These are phyloP conservation scores for Fusarium musae DNA, from an alignment of 2,329 filamentous ascomycete species.

Conservation along the genomic window DNA sequence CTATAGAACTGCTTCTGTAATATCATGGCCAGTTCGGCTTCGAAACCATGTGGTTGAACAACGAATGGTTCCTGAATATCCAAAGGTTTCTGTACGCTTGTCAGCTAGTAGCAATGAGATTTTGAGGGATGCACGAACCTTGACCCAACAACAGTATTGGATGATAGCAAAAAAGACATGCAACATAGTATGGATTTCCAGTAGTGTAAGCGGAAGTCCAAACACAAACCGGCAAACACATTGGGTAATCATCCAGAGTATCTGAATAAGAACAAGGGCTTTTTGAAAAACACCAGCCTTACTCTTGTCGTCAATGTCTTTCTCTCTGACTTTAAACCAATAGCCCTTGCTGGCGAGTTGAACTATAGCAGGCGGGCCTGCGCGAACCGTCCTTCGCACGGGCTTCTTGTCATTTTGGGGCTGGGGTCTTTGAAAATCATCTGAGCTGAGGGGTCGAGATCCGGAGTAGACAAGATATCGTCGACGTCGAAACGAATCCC, in stretches of 20 bases:
- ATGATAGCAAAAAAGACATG: not conserved
- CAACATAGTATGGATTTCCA: not conserved
- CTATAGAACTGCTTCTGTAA: not conserved
- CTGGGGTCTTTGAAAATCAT: not conserved
- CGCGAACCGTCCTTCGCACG: not conserved
- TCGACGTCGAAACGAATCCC: not conserved
- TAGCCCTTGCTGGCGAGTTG: not conserved
- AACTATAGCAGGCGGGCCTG: not conserved
- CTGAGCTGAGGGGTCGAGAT: not conserved
- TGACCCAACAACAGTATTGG: not conserved
- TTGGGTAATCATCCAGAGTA: not conserved
- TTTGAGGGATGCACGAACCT: accelerated
- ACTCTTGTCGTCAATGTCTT: not conserved
- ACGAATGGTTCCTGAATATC: not conserved
- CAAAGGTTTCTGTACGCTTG: not conserved
- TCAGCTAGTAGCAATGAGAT: not conserved
- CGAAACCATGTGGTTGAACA: accelerated
- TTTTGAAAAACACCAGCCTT: not conserved
- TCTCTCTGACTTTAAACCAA: not conserved
- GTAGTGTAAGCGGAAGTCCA: not conserved
- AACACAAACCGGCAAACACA: not conserved
- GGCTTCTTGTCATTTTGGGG: not conserved
- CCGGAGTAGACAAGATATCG: not conserved
- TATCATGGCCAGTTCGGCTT: not conserved
- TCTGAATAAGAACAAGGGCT: not conserved